Evolutionary conservation across 106 monocot genomes (phyloP).

Genomic region (Apostasia ramifera): DNA sequence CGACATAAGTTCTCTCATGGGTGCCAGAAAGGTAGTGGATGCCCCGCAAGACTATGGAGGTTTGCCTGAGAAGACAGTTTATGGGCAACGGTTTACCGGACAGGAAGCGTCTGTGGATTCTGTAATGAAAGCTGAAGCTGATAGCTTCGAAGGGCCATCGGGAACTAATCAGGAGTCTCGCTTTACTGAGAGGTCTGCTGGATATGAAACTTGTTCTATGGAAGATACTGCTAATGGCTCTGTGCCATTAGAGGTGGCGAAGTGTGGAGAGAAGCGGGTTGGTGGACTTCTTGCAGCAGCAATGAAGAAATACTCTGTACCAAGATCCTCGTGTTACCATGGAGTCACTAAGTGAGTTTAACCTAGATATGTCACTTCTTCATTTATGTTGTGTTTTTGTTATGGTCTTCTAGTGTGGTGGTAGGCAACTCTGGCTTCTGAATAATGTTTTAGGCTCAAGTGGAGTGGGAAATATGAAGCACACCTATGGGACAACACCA

Average conservation of each 20-base stretch:
- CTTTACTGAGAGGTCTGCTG: neutral
- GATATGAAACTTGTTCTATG: no score
- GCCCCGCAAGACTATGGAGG: neutral
- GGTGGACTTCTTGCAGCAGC: constrained; percentile 36
- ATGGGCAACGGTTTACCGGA: neutral
- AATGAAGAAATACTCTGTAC: constrained; percentile 53
- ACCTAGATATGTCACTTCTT: neutral
- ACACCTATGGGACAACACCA: constrained; percentile 64
- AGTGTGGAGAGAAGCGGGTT: constrained; percentile 24
- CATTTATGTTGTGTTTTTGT: neutral
- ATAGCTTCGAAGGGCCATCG: neutral
- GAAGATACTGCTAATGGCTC: neutral
- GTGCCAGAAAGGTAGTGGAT: neutral
- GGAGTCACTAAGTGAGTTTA: constrained; percentile 50
- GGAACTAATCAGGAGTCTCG: neutral
- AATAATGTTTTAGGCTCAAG: constrained; percentile 32
- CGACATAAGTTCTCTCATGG: neutral
- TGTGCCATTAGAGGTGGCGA: neutral
- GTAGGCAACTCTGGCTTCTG: neutral
- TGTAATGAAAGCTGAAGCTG: neutral
- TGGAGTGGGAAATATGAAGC: constrained; percentile 84
- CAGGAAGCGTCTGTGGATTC: neutral
- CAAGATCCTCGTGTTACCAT: constrained; percentile 46
- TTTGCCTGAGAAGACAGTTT: neutral
- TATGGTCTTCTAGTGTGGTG: neutral